Percentiles rank a stretch among this genome's conserved stretches.
Conservation (phyloP, 2,329 filamentous ascomycete species). For the Fusarium sp. region DNA sequence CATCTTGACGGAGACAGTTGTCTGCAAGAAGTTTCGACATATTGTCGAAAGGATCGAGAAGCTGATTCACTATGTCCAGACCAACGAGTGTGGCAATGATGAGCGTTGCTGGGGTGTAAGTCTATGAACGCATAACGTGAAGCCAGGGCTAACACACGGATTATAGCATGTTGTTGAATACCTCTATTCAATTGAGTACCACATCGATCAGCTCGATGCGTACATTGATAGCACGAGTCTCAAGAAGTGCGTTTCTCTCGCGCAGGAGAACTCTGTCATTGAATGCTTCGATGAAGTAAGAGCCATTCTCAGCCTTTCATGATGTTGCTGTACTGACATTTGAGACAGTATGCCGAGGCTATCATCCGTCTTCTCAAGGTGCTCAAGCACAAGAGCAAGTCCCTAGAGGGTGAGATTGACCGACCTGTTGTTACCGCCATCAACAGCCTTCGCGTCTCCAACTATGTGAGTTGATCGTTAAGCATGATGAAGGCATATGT, state of each 20-base stretch:
- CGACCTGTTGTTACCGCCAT: constrained; percentile 45
- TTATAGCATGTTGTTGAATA: constrained; percentile 35
- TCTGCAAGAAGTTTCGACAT: constrained; percentile 41
- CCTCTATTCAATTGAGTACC: constrained; percentile 45
- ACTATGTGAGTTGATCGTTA: constrained; percentile 30
- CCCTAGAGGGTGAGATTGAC: constrained; percentile 45
- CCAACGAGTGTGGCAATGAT: constrained; percentile 30
- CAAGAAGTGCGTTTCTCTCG: constrained; percentile 40
- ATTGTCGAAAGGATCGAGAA: constrained; percentile 42
- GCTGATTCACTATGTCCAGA: constrained; percentile 37
- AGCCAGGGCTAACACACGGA: constrained; percentile 16
- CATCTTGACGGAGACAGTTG: constrained; percentile 34
- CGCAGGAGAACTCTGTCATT: constrained; percentile 42
- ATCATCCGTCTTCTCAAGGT: constrained; percentile 44
- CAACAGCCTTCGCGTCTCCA: constrained; percentile 47
- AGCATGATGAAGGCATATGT: background rate
- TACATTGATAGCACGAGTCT: constrained; percentile 44
- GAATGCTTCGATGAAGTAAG: constrained; percentile 44
- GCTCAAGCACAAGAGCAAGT: constrained; percentile 41
- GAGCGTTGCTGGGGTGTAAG: constrained; percentile 43
- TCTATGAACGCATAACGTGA: background rate
- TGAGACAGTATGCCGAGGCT: constrained; percentile 45
- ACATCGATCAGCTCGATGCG: constrained; percentile 45
- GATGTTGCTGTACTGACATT: background rate
- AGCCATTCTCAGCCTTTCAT: background rate